A percentile compares a stretch with the other conserved stretches of the same genome.
Evolutionary conservation across 371 early-diverging fungal species (phyloP).

Genomic region (Fennellomyces sp.): DNA sequence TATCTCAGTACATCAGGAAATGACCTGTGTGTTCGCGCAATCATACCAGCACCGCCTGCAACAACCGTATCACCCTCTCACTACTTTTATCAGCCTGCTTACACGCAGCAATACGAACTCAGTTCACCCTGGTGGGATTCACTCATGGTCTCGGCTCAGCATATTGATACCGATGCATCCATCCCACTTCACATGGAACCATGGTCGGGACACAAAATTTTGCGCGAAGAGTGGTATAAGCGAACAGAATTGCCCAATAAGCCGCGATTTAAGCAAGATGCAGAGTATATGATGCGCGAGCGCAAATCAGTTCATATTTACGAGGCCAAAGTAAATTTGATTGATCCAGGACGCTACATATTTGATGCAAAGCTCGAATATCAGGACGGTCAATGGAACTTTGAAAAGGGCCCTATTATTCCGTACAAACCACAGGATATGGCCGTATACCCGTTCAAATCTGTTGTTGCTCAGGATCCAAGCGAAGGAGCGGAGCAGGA

Average conservation of each 20-base stretch:
- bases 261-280: slow-evolving; percentile 26
- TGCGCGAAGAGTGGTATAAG: slow-evolving; percentile 21
- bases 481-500: background rate
- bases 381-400: slow-evolving; percentile 50
- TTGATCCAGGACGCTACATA: slow-evolving; percentile 37
- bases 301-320: slow-evolving; percentile 44
- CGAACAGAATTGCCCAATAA: slow-evolving; percentile 10
- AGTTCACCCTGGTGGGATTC: slow-evolving; percentile 44
- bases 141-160: slow-evolving; percentile 20
- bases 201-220: slow-evolving; percentile 26
- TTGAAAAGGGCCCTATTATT: slow-evolving; percentile 43
- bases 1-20: background rate
- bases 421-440: slow-evolving; percentile 33
- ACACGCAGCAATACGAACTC: background rate
- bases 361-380: slow-evolving; percentile 44
- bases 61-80: slow-evolving; percentile 10
- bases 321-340: slow-evolving; percentile 39
- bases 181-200: slow-evolving; percentile 33
- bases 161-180: slow-evolving; percentile 21
- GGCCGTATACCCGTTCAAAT: background rate
- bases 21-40: slow-evolving; percentile 22
- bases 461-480: background rate
- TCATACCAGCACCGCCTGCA: slow-evolving; percentile 21
- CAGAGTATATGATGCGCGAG: slow-evolving; percentile 26
- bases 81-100: slow-evolving; percentile 25